phyloP scores from a whole-genome alignment of 1,139 yeast species.

The Debaryomycetaceae sp. region DNA sequence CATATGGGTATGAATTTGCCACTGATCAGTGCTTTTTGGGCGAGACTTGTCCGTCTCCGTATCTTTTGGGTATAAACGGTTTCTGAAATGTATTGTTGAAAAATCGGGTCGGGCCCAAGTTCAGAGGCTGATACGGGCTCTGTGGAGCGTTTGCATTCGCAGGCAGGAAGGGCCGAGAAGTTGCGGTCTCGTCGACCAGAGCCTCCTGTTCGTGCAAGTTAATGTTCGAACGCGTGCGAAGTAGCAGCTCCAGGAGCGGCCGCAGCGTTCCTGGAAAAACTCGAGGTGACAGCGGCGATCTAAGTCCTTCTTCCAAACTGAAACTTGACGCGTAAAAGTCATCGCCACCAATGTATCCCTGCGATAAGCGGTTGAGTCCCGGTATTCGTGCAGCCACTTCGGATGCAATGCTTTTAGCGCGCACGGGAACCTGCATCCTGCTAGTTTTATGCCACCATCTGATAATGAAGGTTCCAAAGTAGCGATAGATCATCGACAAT shows the following conservation, averaged over 20 bases:
- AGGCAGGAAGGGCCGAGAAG: neutral
- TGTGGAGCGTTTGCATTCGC: neutral
- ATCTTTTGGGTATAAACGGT: neutral
- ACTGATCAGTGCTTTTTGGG: neutral
- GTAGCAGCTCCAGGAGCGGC: neutral
- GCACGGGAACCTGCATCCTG: slow-evolving; percentile 8
- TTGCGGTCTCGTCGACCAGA: neutral
- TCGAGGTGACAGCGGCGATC: slow-evolving; percentile 5
- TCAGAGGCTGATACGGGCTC: neutral
- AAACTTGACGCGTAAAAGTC: slow-evolving; percentile 8
- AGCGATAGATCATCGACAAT: slow-evolving; percentile 10
- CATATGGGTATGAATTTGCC: no score
- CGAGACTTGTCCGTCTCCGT: neutral
- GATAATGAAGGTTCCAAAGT: slow-evolving; percentile 9
- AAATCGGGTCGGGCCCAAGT: neutral
- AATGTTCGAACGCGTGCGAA: neutral
- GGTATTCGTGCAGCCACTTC: slow-evolving; percentile 11
- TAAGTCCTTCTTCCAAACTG: slow-evolving; percentile 22
- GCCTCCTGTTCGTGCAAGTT: neutral
- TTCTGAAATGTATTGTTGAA: neutral
- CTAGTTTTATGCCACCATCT: slow-evolving; percentile 8
- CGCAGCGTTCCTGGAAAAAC: neutral
- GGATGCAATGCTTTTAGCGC: slow-evolving; percentile 7
- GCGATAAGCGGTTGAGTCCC: slow-evolving; percentile 5
- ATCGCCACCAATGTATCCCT: slow-evolving; percentile 6